phyloP scores from a whole-genome alignment of 202 grass and related monocot species.

The Setaria italica region DNA sequence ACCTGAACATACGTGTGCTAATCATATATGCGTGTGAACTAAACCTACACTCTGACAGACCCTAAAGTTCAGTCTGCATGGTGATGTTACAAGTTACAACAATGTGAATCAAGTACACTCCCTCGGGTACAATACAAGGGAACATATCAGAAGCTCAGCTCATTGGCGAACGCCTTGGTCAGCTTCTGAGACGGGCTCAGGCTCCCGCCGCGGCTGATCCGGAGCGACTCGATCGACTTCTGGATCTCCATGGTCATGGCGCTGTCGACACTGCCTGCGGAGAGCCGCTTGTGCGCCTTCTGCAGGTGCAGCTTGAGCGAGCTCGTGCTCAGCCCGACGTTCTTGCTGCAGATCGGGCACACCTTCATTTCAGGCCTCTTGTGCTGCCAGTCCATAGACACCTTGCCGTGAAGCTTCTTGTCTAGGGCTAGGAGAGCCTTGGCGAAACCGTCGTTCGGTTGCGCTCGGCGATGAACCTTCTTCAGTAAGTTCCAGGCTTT shows the following conservation, averaged over 20 bases:
- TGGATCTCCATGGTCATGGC: conserved; percentile 85
- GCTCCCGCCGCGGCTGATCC: conserved; percentile 67
- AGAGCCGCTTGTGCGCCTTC: conserved; percentile 74
- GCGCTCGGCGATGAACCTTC: conserved; percentile 80
- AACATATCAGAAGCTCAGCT: conserved; percentile 45
- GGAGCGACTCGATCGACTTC: conserved; percentile 62
- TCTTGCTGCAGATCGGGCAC: conserved; percentile 85
- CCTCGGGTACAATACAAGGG: background rate
- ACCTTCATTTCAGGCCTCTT: conserved; percentile 91
- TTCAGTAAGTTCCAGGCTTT: conserved; percentile 86
- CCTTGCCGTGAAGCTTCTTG: conserved; percentile 75
- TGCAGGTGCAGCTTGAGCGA: conserved; percentile 94
- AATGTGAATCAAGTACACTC: conserved; percentile 1
- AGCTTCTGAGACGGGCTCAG: conserved; percentile 70
- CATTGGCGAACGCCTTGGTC: conserved; percentile 47
- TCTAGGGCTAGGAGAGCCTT: conserved; percentile 80
- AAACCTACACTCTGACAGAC: background rate
- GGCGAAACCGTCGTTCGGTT: conserved; percentile 85
- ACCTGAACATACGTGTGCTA: conserved; percentile 17
- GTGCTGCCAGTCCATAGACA: conserved; percentile 91
- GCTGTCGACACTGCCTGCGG: conserved; percentile 81
- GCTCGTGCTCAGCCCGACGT: conserved; percentile 91
- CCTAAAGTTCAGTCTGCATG: conserved; percentile 10
- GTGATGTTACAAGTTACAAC: conserved; percentile 21
- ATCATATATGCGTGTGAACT: background rate